Conservation (phyloP, 116 monocot species). For the Cymodocea nodosa region DNA sequence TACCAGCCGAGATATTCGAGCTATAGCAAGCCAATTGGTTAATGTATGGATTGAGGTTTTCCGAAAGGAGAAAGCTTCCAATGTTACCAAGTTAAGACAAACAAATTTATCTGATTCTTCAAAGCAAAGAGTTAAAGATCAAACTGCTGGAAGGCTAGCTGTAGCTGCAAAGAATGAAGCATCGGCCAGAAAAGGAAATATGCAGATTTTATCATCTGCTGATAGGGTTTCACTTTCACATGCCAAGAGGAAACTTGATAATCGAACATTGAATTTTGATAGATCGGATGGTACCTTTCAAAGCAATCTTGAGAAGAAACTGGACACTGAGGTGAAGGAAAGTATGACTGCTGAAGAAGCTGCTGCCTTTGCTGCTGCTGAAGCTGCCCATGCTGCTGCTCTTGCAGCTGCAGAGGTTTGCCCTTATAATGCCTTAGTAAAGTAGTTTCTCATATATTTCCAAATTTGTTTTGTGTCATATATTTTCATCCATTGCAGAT, state of each 20-base stretch:
- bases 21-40: conserved; percentile 95
- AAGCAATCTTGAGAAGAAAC: conserved; percentile 12
- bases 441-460: conserved; percentile 2
- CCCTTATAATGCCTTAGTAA: background rate
- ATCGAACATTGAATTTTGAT: background rate
- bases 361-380: conserved; percentile 74
- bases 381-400: conserved; percentile 91
- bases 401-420: conserved; percentile 79
- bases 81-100: conserved; percentile 40
- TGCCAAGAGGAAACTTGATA: conserved; percentile 25
- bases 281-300: conserved; percentile 5
- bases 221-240: conserved; percentile 30
- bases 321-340: conserved; percentile 21
- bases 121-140: conserved; percentile 39
- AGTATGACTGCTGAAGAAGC: conserved; percentile 58
- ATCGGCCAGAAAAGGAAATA: conserved; percentile 26
- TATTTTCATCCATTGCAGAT: background rate
- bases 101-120: conserved; percentile 29
- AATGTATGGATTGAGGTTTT: conserved; percentile 94
- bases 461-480: background rate
- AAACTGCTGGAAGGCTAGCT: conserved; percentile 19
- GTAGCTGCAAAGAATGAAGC: conserved; percentile 18
- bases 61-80: conserved; percentile 81
- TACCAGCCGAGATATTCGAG: conserved; percentile 95
- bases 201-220: conserved; percentile 16